A percentile compares a stretch with the other conserved stretches of the same genome.
These are phyloP conservation scores for Strobilomyces echinocephalus DNA, from an alignment of 768 basidiomycete genomes.

Conservation along the genomic window DNA sequence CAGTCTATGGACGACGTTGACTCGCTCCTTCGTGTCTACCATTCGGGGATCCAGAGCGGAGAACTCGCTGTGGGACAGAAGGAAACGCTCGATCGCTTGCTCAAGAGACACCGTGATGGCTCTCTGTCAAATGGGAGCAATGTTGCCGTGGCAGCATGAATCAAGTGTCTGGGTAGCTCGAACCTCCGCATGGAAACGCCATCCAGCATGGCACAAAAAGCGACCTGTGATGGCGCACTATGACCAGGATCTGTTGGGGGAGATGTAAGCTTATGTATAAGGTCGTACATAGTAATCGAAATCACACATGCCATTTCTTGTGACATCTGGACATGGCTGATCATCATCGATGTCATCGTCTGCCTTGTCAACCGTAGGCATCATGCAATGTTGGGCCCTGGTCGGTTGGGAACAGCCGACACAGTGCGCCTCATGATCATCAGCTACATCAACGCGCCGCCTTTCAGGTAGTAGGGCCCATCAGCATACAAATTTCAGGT, in stretches of 20 bases:
- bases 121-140: constrained; percentile 7
- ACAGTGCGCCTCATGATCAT: neutral
- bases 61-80: constrained; percentile 92
- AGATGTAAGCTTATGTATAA: constrained; percentile 6
- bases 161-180: neutral
- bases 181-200: neutral
- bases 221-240: constrained; percentile 12
- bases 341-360: too few species aligned
- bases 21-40: constrained; percentile 91
- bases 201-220: constrained; percentile 17
- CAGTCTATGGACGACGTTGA: constrained; percentile 99
- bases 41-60: constrained; percentile 89
- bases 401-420: neutral
- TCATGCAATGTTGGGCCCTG: neutral
- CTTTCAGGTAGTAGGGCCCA: neutral
- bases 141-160: constrained; percentile 10
- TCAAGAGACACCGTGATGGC: constrained; percentile 66
- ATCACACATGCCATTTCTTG: neutral
- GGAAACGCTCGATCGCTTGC: constrained; percentile 81
- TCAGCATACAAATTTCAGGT: neutral
- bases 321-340: neutral
- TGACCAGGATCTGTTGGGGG: constrained; percentile 6
- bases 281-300: neutral
- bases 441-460: neutral
- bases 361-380: neutral